Evolutionary conservation across 1,139 yeast species (phyloP).

Genomic region (Scheffersomyces lignicola): DNA sequence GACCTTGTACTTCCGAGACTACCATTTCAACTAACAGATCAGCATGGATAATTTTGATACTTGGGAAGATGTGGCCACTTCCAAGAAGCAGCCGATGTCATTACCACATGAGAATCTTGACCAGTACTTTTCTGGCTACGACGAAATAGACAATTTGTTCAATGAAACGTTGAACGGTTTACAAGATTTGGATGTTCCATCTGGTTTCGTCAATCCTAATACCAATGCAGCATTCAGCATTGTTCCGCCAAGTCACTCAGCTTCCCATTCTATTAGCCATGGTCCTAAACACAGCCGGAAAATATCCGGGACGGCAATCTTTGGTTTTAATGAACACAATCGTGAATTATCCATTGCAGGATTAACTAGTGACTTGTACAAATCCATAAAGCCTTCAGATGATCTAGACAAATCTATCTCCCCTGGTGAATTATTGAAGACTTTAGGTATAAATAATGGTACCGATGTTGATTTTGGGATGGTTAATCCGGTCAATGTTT

Average conservation of each 20-base stretch:
- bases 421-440: conserved; percentile 35
- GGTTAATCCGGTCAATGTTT: not conserved
- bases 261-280: conserved; percentile 13
- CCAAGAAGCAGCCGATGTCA: conserved; percentile 22
- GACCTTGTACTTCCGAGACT: too few relatives aligned
- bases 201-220: conserved; percentile 27
- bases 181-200: conserved; percentile 56
- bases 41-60: conserved; percentile 36
- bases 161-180: conserved; percentile 45
- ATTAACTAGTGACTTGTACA: conserved; percentile 22
- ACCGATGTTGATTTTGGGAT: not conserved
- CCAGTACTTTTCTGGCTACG: conserved; percentile 33
- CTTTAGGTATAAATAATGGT: conserved; percentile 10
- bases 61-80: conserved; percentile 28
- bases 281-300: conserved; percentile 33
- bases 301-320: conserved; percentile 63
- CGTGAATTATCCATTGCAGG: conserved; percentile 53
- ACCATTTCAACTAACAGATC: too few relatives aligned
- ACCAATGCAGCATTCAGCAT: conserved; percentile 6
- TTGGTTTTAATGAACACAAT: conserved; percentile 58
- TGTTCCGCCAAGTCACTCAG: conserved; percentile 9
- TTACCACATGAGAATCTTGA: conserved; percentile 46
- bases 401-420: conserved; percentile 32
- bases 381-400: conserved; percentile 16
- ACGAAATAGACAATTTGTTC: conserved; percentile 43